phyloP scores from a whole-genome alignment of 192 early-diverging fungal genomes.

The Coemansia sp. region DNA sequence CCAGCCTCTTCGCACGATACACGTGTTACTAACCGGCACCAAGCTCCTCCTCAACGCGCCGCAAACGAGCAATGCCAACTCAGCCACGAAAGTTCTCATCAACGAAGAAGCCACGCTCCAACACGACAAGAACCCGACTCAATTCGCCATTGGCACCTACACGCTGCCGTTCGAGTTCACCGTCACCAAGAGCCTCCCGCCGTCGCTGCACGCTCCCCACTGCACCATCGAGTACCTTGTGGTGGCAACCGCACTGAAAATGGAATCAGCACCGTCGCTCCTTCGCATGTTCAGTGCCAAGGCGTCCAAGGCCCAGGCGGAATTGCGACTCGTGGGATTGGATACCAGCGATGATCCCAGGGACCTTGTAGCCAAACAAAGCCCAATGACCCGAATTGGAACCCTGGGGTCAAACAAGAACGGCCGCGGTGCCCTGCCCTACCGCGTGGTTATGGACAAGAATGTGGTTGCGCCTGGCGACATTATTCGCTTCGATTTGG shows the following conservation, averaged over 20 bases:
- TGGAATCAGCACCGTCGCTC: not conserved
- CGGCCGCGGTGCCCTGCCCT: not conserved
- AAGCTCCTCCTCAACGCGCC: conserved; percentile 6
- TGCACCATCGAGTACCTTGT: conserved; percentile 9
- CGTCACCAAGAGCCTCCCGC: not conserved
- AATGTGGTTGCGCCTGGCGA: conserved; percentile 10
- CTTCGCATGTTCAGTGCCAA: not conserved
- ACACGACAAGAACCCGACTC: not conserved
- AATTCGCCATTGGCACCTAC: conserved; percentile 6
- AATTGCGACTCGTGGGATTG: not conserved
- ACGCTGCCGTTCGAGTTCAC: conserved; percentile 26
- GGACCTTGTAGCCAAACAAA: not conserved
- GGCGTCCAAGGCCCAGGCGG: not conserved
- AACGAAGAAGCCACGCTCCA: not conserved
- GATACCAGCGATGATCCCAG: not conserved
- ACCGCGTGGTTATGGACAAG: conserved; percentile 12
- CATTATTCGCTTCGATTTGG: conserved; percentile 1
- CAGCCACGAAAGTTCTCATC: not conserved
- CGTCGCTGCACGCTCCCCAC: conserved; percentile 11
- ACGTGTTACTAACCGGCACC: conserved; percentile 3
- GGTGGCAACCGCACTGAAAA: not conserved
- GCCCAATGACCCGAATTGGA: conserved; percentile 5
- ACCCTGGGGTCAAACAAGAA: conserved; percentile 1
- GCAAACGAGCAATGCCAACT: conserved; percentile 13
- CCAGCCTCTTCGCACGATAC: not conserved